Evolutionary conservation across 2,329 filamentous ascomycete species (phyloP).

Genomic region (Ilyonectria sp.): DNA sequence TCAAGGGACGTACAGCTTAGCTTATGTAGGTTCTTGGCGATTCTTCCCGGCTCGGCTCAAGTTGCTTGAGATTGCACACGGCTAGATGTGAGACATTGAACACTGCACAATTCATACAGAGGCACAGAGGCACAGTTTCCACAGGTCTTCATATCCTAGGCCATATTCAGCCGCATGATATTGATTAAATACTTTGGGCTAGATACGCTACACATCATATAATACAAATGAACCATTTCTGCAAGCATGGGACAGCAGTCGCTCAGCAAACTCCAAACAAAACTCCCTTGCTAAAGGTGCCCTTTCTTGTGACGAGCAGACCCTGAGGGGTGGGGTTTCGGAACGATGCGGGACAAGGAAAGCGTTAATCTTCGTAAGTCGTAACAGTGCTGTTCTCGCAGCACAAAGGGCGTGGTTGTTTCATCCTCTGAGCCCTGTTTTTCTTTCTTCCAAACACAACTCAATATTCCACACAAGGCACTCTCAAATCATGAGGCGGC

Average conservation of each 20-base stretch:
- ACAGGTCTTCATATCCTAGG: neutral
- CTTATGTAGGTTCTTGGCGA: neutral
- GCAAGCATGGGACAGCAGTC: slow-evolving; percentile 16
- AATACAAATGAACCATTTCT: slow-evolving; percentile 34
- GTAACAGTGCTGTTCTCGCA: slow-evolving; percentile 34
- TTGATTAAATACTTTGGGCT: slow-evolving; percentile 18
- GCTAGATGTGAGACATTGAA: neutral
- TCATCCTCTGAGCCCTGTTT: neutral
- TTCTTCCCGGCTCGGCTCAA: neutral
- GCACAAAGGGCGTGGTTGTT: slow-evolving; percentile 19
- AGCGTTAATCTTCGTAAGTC: slow-evolving; percentile 46
- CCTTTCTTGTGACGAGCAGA: neutral
- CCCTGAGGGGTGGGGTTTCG: slow-evolving; percentile 1
- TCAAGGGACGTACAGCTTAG: neutral
- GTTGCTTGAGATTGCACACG: neutral
- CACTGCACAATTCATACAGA: neutral
- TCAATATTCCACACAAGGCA: slow-evolving; percentile 3
- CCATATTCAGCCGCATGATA: neutral
- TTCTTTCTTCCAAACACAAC: neutral
- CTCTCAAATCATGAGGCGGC: slow-evolving; percentile 32
- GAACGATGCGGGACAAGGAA: slow-evolving; percentile 36
- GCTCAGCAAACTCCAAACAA: slow-evolving; percentile 29
- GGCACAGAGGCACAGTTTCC: neutral
- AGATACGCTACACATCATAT: slow-evolving; percentile 27
- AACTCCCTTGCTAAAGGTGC: neutral